Evolutionary conservation across 2,329 filamentous ascomycete species (phyloP), one percentile per base, ranked within the genome.

Genomic region (Paraphaeosphaeria sporulosa): DNA sequence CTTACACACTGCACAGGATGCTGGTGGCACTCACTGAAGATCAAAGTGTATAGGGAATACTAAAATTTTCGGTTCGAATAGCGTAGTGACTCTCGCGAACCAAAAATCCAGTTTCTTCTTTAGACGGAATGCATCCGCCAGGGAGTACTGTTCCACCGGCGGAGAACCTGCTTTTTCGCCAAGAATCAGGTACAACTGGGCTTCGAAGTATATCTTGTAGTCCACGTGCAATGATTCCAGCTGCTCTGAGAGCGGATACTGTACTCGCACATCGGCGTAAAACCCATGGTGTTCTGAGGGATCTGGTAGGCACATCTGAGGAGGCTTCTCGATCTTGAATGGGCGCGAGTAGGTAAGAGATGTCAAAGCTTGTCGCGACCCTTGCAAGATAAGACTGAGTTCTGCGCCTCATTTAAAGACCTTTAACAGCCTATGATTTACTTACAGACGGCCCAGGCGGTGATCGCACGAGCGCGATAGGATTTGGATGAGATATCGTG

Each of bases 361-460:
- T 4, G 19, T 19, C n/a, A 19, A 6, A 21, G 42, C 21, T 21
- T 44, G 42, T 25, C 42, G 21, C 42, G 42, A 44, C 19, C n/a
- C 42, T 44, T 44, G 3, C 1, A 17, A 15, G 6, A 21, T 19
- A 25, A 25, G n/a, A 2, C 10, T 21, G 7, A 44, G 42, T 44
- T 13, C 42, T 9, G 42, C 42, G 21, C 42, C 23, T 19, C 19
- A 12, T 10, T 10, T 13, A 44, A 25, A 44, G 42, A n/a, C 12
- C 3, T 44, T 44, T 13, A 13, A 23, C 6, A 10, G 10, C 3
- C n/a, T n/a, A 3, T 23, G 5, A 15, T 40, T 6, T 15, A 40
- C 36, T 40, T 40, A 40, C 36, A 48, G 32, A 57, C 9, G 3
- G 43, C 43, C 46, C 54, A 55, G 12, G 52, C 52, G 8, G 43